Percentiles rank a stretch among this genome's conserved stretches.
Evolutionary conservation across 2,329 filamentous ascomycete genomes (phyloP).

Genomic region (Pezicula rhizophila): DNA sequence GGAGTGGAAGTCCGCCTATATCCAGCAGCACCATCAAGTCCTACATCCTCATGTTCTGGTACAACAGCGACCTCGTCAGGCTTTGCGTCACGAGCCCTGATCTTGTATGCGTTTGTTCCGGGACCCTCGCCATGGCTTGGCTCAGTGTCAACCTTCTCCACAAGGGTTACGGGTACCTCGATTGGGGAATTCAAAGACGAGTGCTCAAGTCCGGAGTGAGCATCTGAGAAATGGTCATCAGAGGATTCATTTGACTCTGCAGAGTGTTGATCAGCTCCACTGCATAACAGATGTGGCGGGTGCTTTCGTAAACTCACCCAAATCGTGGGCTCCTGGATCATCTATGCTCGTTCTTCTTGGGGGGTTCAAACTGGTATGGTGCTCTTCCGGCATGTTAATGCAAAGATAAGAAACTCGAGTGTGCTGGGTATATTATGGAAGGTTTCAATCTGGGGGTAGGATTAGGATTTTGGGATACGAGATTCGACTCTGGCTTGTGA

Average conservation of each 20-base stretch:
- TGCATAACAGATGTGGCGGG: neutral
- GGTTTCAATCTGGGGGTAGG: constrained; percentile 5
- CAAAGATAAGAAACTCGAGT: neutral
- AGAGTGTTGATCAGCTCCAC: constrained; percentile 7
- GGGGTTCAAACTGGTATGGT: constrained; percentile 33
- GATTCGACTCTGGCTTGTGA: neutral
- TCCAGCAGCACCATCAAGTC: neutral
- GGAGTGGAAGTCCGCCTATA: constrained; percentile 13
- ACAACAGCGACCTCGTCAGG: constrained; percentile 52
- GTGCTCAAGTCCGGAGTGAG: constrained; percentile 45
- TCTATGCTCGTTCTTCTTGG: constrained; percentile 36
- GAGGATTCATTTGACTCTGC: constrained; percentile 51
- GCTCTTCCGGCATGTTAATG: constrained; percentile 22
- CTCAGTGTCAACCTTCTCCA: constrained; percentile 53
- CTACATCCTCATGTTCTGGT: constrained; percentile 8
- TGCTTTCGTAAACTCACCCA: constrained; percentile 36
- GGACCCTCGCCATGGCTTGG: constrained; percentile 56
- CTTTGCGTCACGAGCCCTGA: constrained; percentile 49
- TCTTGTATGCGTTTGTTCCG: constrained; percentile 50
- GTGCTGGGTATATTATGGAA: constrained; percentile 6
- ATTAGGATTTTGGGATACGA: neutral
- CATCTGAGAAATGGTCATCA: constrained; percentile 66
- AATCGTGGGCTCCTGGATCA: constrained; percentile 55
- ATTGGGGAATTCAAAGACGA: constrained; percentile 38
- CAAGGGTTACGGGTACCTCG: constrained; percentile 47